These are phyloP conservation scores for Ajuga reptans DNA, from an alignment of 305 asterid species.

Conservation along the genomic window DNA sequence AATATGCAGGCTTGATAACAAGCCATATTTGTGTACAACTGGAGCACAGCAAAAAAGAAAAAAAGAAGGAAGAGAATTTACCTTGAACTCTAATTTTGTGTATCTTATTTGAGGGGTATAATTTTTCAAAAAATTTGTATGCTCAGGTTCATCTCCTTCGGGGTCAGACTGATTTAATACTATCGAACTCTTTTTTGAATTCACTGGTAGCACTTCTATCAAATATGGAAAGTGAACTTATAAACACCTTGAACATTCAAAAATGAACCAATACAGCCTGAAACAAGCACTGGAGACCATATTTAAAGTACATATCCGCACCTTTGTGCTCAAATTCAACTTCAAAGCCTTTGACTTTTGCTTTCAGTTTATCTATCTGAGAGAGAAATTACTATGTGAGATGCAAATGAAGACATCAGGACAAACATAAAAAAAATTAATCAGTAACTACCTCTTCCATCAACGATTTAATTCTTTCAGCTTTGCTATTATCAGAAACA, in stretches of 20 bases:
- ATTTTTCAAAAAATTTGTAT: slow-evolving; percentile 43
- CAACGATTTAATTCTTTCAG: slow-evolving; percentile 40
- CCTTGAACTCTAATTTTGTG: slow-evolving; percentile 84
- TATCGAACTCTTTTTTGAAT: slow-evolving; percentile 27
- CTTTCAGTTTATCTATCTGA: slow-evolving; percentile 66
- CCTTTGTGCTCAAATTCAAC: slow-evolving; percentile 40
- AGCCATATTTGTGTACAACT: neutral
- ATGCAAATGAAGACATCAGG: slow-evolving; percentile 20
- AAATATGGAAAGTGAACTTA: slow-evolving; percentile 17
- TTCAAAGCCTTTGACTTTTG: slow-evolving; percentile 51
- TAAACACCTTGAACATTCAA: neutral
- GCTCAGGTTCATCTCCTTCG: slow-evolving; percentile 31
- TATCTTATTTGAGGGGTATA: slow-evolving; percentile 74
- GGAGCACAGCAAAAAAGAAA: neutral
- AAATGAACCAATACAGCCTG: slow-evolving; percentile 15
- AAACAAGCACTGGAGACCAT: slow-evolving; percentile 13
- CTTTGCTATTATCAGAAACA: slow-evolving; percentile 34
- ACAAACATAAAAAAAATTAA: slow-evolving; percentile 14
- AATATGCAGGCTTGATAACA: neutral
- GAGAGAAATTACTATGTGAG: slow-evolving; percentile 25
- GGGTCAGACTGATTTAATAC: slow-evolving; percentile 29
- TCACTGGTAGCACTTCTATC: slow-evolving; percentile 33
- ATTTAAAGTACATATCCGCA: slow-evolving; percentile 26
- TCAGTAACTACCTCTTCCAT: slow-evolving; percentile 57
- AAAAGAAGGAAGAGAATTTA: slow-evolving; percentile 24